Conservation (phyloP, 495 filamentous ascomycete genomes). For the Hypomontagnella submonticulosa region DNA sequence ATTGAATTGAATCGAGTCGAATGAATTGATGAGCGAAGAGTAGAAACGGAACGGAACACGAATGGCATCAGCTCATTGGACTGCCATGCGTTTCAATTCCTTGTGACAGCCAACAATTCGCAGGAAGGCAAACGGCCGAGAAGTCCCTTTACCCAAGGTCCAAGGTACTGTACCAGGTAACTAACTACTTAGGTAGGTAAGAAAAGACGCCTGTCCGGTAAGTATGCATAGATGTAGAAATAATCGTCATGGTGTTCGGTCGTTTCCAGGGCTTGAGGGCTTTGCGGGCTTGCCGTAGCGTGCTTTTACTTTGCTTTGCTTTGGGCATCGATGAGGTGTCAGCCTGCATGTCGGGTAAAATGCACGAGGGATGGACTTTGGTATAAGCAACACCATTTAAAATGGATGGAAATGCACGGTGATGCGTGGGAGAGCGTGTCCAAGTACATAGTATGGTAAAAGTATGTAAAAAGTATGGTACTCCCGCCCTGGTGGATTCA, state of each 20-base stretch:
- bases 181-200: too few relatives aligned
- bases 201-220: background rate
- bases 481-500: conserved; percentile 16
- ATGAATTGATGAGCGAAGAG: background rate
- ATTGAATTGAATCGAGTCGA: background rate
- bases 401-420: background rate
- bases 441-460: conserved; percentile 11
- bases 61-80: conserved; percentile 32
- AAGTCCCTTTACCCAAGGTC: background rate
- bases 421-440: too few relatives aligned
- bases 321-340: conserved; percentile 42
- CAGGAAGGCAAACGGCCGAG: conserved; percentile 33
- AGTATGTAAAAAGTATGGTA: conserved; percentile 17
- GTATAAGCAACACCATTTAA: conserved; percentile 19
- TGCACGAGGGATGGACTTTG: conserved; percentile 36
- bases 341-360: conserved; percentile 45
- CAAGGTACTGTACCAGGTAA: too few relatives aligned
- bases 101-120: conserved; percentile 13
- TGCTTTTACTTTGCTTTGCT: conserved; percentile 10
- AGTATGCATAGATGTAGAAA: background rate
- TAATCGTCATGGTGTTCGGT: background rate
- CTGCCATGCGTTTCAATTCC: conserved; percentile 26
- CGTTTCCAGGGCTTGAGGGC: background rate
- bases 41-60: conserved; percentile 7
- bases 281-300: background rate